Percentiles rank a stretch among this genome's conserved stretches.
Evolutionary conservation across 495 filamentous ascomycete genomes (phyloP).

Genomic region (Mycothermus thermophilus): DNA sequence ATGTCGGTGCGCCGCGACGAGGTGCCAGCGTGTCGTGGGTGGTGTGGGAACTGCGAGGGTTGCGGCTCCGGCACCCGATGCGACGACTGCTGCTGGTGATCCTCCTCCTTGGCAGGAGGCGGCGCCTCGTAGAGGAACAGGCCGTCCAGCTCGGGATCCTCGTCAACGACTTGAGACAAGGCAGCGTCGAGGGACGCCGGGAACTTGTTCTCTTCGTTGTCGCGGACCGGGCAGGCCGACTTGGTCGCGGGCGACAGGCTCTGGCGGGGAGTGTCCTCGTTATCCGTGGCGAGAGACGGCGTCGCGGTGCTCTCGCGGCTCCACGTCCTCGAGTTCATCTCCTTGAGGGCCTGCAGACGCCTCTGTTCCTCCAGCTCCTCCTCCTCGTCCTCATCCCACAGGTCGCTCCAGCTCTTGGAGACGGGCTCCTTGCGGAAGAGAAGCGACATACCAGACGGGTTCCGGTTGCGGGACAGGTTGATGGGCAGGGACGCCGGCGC

Average conservation of each 20-base stretch:
- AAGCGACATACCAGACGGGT: slow-evolving; percentile 55
- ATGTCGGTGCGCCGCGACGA: slow-evolving; percentile 38
- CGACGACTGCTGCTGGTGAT: background rate
- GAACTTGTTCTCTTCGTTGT: slow-evolving; percentile 25
- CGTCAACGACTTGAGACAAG: slow-evolving; percentile 35
- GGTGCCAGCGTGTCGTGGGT: too few species aligned
- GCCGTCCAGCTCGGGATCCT: slow-evolving; percentile 46
- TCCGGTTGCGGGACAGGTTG: slow-evolving; percentile 46
- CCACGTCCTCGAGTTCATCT: slow-evolving; percentile 67
- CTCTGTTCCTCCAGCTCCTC: slow-evolving; percentile 45
- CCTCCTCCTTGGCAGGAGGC: slow-evolving; percentile 26
- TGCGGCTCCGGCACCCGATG: background rate
- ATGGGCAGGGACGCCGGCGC: slow-evolving; percentile 71
- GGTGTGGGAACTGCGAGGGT: slow-evolving; percentile 6
- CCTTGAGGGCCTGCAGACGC: slow-evolving; percentile 46
- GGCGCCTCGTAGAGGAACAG: slow-evolving; percentile 54
- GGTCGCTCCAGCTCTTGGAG: slow-evolving; percentile 94
- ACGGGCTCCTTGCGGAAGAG: slow-evolving; percentile 64
- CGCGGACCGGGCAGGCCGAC: slow-evolving; percentile 24
- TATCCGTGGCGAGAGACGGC: slow-evolving; percentile 21
- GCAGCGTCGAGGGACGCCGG: slow-evolving; percentile 24
- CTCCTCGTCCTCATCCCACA: slow-evolving; percentile 83
- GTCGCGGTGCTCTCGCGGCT: slow-evolving; percentile 56
- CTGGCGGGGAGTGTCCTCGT: slow-evolving; percentile 34
- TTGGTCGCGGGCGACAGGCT: slow-evolving; percentile 39